phyloP scores from a whole-genome alignment of 148 eudicot genomes.

The Camellia lanceoleosa region DNA sequence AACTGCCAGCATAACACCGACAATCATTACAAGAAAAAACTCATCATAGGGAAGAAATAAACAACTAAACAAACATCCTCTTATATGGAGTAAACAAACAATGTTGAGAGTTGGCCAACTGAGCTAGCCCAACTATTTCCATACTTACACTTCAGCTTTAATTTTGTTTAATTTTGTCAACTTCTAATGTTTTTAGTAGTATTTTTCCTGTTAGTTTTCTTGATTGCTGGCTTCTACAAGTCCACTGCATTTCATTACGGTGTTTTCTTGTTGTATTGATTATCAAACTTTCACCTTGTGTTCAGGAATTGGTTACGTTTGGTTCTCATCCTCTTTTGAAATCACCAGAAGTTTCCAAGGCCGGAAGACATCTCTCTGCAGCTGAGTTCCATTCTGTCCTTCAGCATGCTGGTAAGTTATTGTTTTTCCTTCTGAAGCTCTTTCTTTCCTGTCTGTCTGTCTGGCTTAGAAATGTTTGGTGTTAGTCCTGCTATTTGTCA shows the following conservation, averaged over 20 bases:
- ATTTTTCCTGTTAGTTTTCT: neutral
- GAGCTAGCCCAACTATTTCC: too few species aligned
- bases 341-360: slow-evolving; percentile 63
- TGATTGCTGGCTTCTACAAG: slow-evolving; percentile 7
- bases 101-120: too few species aligned
- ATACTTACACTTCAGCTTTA: too few species aligned
- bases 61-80: too few species aligned
- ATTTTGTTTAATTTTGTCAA: neutral
- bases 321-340: slow-evolving; percentile 57
- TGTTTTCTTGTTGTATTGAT: slow-evolving; percentile 1
- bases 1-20: too few species aligned
- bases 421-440: slow-evolving; percentile 2
- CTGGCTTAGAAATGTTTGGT: neutral
- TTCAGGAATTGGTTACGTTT: slow-evolving; percentile 81
- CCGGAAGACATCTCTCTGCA: slow-evolving; percentile 88
- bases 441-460: neutral
- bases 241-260: neutral
- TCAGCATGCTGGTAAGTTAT: slow-evolving; percentile 55
- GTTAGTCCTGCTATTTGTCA: neutral
- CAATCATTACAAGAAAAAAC: too few species aligned
- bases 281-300: slow-evolving; percentile 17
- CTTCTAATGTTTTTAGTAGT: neutral
- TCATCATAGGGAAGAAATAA: too few species aligned
- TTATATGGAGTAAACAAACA: too few species aligned
- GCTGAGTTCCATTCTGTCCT: slow-evolving; percentile 79